These are phyloP conservation scores for Simmondsia chinensis DNA, from an alignment of 148 eudicot genomes.

Conservation along the genomic window DNA sequence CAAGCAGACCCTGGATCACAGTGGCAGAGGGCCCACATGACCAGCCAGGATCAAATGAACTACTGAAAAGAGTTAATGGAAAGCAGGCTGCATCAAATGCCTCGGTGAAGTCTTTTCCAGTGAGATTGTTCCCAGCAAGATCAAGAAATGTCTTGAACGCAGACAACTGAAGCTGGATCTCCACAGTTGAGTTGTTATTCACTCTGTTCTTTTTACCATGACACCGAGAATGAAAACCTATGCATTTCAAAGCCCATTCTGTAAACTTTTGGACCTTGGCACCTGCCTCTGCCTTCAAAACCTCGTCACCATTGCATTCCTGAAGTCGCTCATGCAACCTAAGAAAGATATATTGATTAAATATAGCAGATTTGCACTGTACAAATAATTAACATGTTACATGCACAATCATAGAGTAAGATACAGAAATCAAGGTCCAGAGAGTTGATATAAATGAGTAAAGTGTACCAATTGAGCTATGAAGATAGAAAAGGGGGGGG, in stretches of 20 bases:
- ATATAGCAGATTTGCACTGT: slow-evolving; percentile 1
- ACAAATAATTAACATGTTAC: not conserved
- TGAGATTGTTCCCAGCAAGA: slow-evolving; percentile 80
- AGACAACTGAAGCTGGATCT: slow-evolving; percentile 79
- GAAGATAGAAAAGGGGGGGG: too few relatives aligned
- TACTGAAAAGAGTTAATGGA: slow-evolving; percentile 96
- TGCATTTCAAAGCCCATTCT: slow-evolving; percentile 98
- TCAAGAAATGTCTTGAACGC: slow-evolving; percentile 89
- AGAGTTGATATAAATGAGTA: too few relatives aligned
- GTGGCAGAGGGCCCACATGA: slow-evolving; percentile 89
- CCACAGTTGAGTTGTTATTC: slow-evolving; percentile 54
- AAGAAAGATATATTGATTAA: slow-evolving; percentile 3
- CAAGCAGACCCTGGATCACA: slow-evolving; percentile 81
- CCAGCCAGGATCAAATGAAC: slow-evolving; percentile 99
- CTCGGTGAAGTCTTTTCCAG: slow-evolving; percentile 93
- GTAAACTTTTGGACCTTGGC: slow-evolving; percentile 97
- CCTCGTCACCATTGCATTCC: slow-evolving; percentile 96
- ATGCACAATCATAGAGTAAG: not conserved
- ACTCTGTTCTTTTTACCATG: slow-evolving; percentile 54
- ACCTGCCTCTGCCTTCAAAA: slow-evolving; percentile 95
- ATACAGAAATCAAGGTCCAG: too few relatives aligned
- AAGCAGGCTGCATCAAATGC: slow-evolving; percentile 99
- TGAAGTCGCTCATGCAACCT: slow-evolving; percentile 93
- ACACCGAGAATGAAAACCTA: slow-evolving; percentile 84
- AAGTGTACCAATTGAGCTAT: too few relatives aligned